These are phyloP conservation scores for Aspergillus pseudoglaucus DNA, from an alignment of 2,329 filamentous ascomycete species.

Conservation along the genomic window DNA sequence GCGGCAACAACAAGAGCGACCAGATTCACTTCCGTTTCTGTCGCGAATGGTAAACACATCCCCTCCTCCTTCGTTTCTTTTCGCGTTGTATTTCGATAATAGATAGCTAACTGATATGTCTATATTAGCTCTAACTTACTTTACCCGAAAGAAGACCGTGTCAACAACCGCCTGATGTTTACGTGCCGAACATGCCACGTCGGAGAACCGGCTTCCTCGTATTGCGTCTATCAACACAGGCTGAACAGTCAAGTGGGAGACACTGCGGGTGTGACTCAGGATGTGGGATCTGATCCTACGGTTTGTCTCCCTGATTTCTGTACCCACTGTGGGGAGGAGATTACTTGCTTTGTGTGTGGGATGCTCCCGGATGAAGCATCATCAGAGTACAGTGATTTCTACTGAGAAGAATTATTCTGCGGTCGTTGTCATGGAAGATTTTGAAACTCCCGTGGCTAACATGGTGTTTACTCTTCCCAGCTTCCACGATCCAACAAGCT, in stretches of 20 bases:
- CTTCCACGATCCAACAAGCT: slow-evolving; percentile 81
- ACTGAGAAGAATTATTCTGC: slow-evolving; percentile 1
- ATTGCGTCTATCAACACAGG: slow-evolving; percentile 92
- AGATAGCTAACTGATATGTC: slow-evolving; percentile 15
- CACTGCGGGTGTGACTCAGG: slow-evolving; percentile 93
- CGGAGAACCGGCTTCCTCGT: slow-evolving; percentile 75
- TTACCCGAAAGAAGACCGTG: slow-evolving; percentile 90
- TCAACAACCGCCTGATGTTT: slow-evolving; percentile 80
- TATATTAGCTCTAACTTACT: slow-evolving; percentile 77
- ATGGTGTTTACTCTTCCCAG: slow-evolving; percentile 41
- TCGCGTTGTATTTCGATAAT: neutral
- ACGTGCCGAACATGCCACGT: slow-evolving; percentile 94
- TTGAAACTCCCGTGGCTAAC: slow-evolving; percentile 28
- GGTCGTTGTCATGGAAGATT: slow-evolving; percentile 7
- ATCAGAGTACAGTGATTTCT: slow-evolving; percentile 10
- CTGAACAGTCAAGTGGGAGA: slow-evolving; percentile 87
- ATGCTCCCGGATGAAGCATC: slow-evolving; percentile 20
- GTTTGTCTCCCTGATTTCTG: slow-evolving; percentile 66
- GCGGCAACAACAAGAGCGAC: slow-evolving; percentile 45
- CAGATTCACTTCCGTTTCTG: slow-evolving; percentile 97
- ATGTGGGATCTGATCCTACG: slow-evolving; percentile 96
- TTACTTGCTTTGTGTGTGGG: slow-evolving; percentile 50
- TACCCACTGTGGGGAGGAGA: slow-evolving; percentile 53
- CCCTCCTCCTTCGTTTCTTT: neutral
- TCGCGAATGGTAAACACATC: slow-evolving; percentile 68